These are phyloP conservation scores for Fusarium temperatum DNA, from an alignment of 2,329 filamentous ascomycete species.

Conservation along the genomic window DNA sequence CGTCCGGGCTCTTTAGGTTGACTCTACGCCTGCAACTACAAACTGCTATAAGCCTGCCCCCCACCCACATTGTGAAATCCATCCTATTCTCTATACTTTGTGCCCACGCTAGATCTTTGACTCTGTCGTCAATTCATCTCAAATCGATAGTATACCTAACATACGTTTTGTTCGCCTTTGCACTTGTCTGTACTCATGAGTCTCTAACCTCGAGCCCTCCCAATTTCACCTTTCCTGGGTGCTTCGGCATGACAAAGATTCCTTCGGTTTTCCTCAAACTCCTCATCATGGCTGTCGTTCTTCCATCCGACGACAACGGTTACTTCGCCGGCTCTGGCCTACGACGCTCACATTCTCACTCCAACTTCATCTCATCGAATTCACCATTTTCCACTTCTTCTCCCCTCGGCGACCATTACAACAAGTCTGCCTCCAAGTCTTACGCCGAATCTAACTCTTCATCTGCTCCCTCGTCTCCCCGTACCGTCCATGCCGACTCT, in stretches of 20 bases:
- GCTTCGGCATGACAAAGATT: slow-evolving; percentile 36
- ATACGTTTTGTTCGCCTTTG: neutral
- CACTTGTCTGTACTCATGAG: slow-evolving; percentile 35
- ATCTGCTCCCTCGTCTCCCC: slow-evolving; percentile 66
- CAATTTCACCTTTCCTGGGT: slow-evolving; percentile 27
- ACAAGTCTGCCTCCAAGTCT: slow-evolving; percentile 52
- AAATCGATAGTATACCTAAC: neutral
- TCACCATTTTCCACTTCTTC: slow-evolving; percentile 57
- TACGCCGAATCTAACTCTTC: slow-evolving; percentile 60
- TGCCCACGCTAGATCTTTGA: slow-evolving; percentile 38
- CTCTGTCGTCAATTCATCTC: slow-evolving; percentile 23
- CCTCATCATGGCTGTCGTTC: slow-evolving; percentile 63
- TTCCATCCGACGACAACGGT: slow-evolving; percentile 65
- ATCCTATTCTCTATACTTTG: slow-evolving; percentile 33
- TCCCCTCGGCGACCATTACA: slow-evolving; percentile 58
- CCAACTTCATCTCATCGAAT: slow-evolving; percentile 60
- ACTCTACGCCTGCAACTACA: slow-evolving; percentile 30
- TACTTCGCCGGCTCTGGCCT: slow-evolving; percentile 65
- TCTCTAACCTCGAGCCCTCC: slow-evolving; percentile 24
- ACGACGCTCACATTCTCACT: slow-evolving; percentile 69
- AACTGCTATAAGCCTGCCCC: slow-evolving; percentile 43
- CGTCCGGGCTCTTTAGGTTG: slow-evolving; percentile 3
- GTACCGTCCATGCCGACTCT: slow-evolving; percentile 60
- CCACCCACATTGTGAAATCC: slow-evolving; percentile 41
- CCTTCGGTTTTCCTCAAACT: slow-evolving; percentile 29